Evolutionary conservation across 768 basidiomycete species (phyloP).

Genomic region (Mycena olivaceomarginata): DNA sequence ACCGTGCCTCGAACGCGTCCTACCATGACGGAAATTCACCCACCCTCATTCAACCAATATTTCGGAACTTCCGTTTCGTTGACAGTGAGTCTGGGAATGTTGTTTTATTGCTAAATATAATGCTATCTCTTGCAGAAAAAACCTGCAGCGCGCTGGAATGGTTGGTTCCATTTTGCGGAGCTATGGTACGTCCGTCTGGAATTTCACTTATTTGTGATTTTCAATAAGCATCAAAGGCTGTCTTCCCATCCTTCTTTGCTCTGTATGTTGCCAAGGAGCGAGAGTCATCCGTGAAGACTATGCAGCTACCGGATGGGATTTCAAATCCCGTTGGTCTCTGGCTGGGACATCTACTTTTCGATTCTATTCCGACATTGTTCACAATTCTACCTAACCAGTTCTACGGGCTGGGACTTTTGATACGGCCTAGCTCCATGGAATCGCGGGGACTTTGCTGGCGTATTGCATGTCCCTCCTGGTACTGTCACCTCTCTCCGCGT

Average conservation of each 20-base stretch:
- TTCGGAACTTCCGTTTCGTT: constrained; percentile 73
- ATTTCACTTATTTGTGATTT: too few relatives aligned
- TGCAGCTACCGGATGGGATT: constrained; percentile 88
- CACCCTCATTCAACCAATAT: constrained; percentile 74
- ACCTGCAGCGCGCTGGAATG: constrained; percentile 83
- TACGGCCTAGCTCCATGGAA: too few relatives aligned
- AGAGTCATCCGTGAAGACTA: constrained; percentile 81
- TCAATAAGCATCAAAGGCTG: constrained; percentile 53
- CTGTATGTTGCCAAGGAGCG: constrained; percentile 87
- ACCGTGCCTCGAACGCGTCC: constrained; percentile 74
- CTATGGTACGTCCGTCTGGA: constrained; percentile 60
- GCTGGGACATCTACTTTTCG: constrained; percentile 88
- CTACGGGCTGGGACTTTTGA: constrained; percentile 80
- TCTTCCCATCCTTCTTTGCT: constrained; percentile 88
- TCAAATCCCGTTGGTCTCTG: constrained; percentile 82
- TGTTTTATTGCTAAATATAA: too few relatives aligned
- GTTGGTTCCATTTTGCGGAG: constrained; percentile 83
- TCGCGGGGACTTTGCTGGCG: too few relatives aligned
- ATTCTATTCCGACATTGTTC: constrained; percentile 79
- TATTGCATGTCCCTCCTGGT: too few relatives aligned
- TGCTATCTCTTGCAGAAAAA: constrained; percentile 51
- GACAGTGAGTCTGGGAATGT: constrained; percentile 48
- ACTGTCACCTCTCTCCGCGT: too few relatives aligned
- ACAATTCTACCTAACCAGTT: constrained; percentile 76
- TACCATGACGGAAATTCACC: constrained; percentile 58